Evolutionary conservation across 2,329 filamentous ascomycete genomes (phyloP), one percentile per base, ranked within the genome.

Genomic region (Neurospora sp.): DNA sequence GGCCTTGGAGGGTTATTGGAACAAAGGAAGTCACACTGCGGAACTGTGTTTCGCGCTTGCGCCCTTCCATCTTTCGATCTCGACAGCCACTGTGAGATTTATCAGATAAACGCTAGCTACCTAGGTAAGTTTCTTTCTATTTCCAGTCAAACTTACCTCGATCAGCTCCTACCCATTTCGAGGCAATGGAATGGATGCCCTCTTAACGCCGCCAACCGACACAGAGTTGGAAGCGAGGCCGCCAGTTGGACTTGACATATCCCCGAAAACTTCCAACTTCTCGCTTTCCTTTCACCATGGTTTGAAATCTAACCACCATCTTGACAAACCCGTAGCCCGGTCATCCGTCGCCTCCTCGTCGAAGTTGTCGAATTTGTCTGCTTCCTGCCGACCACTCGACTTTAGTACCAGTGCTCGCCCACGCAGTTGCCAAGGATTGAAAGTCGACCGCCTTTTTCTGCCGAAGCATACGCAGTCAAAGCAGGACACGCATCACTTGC

Each of bases 1-100:
- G 46, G 6, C 23, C 6, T 33, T 33, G 11, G 46, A 15, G 43
- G 19, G 19, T 52, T 23, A 15, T 52, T 52, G 43, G 19, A 68
- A 68, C 43, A 40, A 40, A 40, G 39, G 39, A 40, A 40, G 66
- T 17, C 33, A 10, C 66, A 19, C 66, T 52, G 52, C 70, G 69
- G 43, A 71, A 70, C 68, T 66, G 72, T 71, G 69, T 71, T 73
- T 70, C 70, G 71, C 66, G 19, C 52, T 71, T 68, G 38, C 67
- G 38, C 67, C 42, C 68, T 70, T 42, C 38, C 8, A 52, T 70
- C 39, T 66, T 67, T 23, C 23, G 15, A 17, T 33, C 52, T 62
- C 52, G 23, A 10, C 66, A 67, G 66, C 69, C 69, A 40, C 38
- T 40, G 19, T 70, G 23, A 62, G 43, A 19, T 43, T 43, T 23